Evolutionary conservation across 2,329 filamentous ascomycete genomes (phyloP), one percentile per base, ranked within the genome.

Genomic region (Aspergillus aculeatinus): DNA sequence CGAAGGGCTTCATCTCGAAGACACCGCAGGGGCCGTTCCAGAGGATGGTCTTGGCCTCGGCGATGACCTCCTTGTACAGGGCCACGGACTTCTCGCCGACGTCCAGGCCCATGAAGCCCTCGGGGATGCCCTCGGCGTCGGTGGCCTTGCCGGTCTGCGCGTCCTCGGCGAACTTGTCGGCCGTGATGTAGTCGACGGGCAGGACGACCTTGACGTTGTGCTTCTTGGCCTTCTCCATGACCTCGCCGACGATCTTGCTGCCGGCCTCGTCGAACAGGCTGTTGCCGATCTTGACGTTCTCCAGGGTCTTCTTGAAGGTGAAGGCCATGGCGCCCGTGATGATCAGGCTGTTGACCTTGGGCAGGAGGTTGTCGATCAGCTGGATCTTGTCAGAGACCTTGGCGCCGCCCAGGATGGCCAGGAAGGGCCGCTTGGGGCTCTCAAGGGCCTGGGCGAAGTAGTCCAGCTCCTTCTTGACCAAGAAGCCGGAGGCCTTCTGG

Each of bases 381-480:
- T 97, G 92, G 79, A 99, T 99, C 89, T 99, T 99, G 86, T 99
- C 95, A 49, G 92, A 96, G 69, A 99, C 92, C 87, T 99, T 99
- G 77, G 95, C 92, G 70, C 95, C 95, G 71, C 95, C 95, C 57
- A 99, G 90, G 76, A 99, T 99, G 77, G 95, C 96, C 57, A 99
- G 89, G 90, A 99, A 99, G 63, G 95, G 95, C 59, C 94, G 89
- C 82, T 96, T 85, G 63, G 95, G 95, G 71, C 85, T 87, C 83
- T 99, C 95, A 63, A 99, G 90, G 44, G 92, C 95, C 83, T 97
- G 87, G 67, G 95, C 95, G 76, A 99, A 99, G 88, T 99, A 99
- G 77, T 99, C 95, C 65, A 99, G 90, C 82, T 99, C 95, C 85
- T 98, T 99, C 90, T 99, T 99, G 85, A 99, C 92, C 74, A 99